Conservation (phyloP, 805 yeast species). For the Zygosaccharomyces kombuchaensis region DNA sequence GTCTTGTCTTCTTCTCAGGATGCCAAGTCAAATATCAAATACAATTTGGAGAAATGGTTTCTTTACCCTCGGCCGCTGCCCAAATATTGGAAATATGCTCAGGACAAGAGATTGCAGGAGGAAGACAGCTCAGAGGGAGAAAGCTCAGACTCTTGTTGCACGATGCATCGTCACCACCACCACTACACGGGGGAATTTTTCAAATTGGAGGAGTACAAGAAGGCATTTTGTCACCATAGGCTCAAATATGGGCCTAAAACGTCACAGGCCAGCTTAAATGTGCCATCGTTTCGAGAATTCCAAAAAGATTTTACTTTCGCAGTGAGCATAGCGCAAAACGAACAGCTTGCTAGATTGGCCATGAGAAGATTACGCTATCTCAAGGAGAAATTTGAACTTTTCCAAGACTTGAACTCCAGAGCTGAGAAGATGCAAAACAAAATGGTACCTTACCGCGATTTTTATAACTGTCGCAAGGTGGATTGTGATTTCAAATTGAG, state of each 20-base stretch:
- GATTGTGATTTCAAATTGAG: constrained; percentile 42
- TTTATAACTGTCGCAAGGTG: constrained; percentile 92
- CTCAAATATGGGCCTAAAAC: not conserved
- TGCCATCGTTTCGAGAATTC: constrained; percentile 33
- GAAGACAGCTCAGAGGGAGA: constrained; percentile 9
- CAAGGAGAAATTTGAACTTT: constrained; percentile 36
- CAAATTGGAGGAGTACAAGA: constrained; percentile 29
- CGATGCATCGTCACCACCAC: constrained; percentile 9
- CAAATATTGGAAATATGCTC: constrained; percentile 40
- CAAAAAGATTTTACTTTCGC: constrained; percentile 30
- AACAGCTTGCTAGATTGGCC: constrained; percentile 20
- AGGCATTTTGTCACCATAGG: constrained; percentile 13
- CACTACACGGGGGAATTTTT: constrained; percentile 39
- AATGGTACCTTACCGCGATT: constrained; percentile 48
- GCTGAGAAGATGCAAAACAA: constrained; percentile 36
- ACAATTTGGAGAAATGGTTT: constrained; percentile 56
- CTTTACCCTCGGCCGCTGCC: constrained; percentile 74
- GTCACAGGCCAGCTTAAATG: constrained; percentile 1
- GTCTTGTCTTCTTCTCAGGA: constrained; percentile 60
- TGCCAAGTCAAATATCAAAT: constrained; percentile 68
- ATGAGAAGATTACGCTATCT: constrained; percentile 33
- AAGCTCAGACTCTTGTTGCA: not conserved
- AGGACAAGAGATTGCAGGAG: constrained; percentile 26
- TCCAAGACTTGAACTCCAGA: constrained; percentile 34
- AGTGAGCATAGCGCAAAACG: constrained; percentile 19